These are phyloP conservation scores for Phytophthora fragariae DNA, from an alignment of 352 stramenopile species.

Conservation along the genomic window DNA sequence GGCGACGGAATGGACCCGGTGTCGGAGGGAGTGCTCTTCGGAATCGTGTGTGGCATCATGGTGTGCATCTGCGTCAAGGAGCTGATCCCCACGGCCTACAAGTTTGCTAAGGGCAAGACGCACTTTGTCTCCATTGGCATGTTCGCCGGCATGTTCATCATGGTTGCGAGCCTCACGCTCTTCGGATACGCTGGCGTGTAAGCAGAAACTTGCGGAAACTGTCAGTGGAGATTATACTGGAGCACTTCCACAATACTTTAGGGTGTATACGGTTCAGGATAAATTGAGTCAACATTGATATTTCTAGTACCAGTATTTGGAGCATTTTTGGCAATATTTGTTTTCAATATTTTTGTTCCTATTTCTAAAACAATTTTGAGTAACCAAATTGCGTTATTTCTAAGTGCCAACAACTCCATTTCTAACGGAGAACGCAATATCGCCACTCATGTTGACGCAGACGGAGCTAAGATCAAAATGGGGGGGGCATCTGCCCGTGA, in stretches of 20 bases:
- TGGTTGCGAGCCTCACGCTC: constrained; percentile 87
- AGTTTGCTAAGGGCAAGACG: constrained; percentile 83
- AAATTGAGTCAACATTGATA: no score
- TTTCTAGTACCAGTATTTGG: no score
- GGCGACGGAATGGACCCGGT: constrained; percentile 62
- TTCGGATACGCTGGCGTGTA: constrained; percentile 75
- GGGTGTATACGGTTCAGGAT: no score
- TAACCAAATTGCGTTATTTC: no score
- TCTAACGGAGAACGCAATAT: no score
- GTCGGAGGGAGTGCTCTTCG: constrained; percentile 90
- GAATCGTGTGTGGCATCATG: constrained; percentile 94
- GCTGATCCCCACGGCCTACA: constrained; percentile 91
- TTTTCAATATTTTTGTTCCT: neutral
- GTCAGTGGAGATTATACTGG: no score
- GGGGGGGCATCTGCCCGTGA: no score
- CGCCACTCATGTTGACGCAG: no score
- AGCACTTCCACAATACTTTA: no score
- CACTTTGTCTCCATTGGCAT: constrained; percentile 78
- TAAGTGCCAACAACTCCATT: no score
- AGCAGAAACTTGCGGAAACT: neutral
- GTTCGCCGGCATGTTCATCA: constrained; percentile 85
- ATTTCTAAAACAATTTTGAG: neutral
- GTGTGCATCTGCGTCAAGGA: constrained; percentile 91
- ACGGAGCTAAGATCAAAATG: no score
- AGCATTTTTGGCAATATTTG: no score